A percentile compares a stretch with the other conserved stretches of the same genome.
phyloP scores from a whole-genome alignment of 768 basidiomycete genomes.

The Pilatotrama ljubarskyi region DNA sequence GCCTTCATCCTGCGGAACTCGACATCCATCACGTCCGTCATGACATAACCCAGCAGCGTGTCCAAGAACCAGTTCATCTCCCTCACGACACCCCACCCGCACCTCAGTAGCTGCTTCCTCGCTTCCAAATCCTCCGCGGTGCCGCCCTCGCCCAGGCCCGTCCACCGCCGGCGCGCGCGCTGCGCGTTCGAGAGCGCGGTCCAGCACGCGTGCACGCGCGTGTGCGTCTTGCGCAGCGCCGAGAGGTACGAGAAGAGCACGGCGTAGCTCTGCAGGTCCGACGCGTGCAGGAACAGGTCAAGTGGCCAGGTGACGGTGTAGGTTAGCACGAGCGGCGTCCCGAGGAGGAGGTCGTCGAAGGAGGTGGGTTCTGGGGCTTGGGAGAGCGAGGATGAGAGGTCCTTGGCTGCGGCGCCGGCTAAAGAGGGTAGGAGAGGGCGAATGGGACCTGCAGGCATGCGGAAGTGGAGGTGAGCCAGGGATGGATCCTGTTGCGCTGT shows the following conservation, averaged over 20 bases:
- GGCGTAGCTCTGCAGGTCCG: slow-evolving; percentile 74
- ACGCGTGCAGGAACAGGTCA: slow-evolving; percentile 81
- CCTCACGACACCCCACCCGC: slow-evolving; percentile 84
- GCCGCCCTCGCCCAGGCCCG: slow-evolving; percentile 84
- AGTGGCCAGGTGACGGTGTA: slow-evolving; percentile 85
- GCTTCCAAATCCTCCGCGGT: slow-evolving; percentile 67
- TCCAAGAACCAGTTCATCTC: slow-evolving; percentile 94
- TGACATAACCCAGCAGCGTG: slow-evolving; percentile 77
- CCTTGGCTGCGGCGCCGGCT: slow-evolving; percentile 30
- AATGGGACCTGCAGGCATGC: slow-evolving; percentile 77
- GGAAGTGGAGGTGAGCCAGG: slow-evolving; percentile 70
- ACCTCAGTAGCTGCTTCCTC: slow-evolving; percentile 65
- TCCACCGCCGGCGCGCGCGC: slow-evolving; percentile 82
- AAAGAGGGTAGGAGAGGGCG: slow-evolving; percentile 82
- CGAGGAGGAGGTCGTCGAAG: slow-evolving; percentile 77
- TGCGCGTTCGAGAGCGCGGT: slow-evolving; percentile 82
- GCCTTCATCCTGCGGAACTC: slow-evolving; percentile 76
- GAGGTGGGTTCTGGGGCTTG: slow-evolving; percentile 43
- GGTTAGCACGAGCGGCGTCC: slow-evolving; percentile 69
- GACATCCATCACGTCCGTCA: slow-evolving; percentile 87
- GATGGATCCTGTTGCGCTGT: slow-evolving; percentile 85
- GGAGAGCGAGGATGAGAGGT: slow-evolving; percentile 45
- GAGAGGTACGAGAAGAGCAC: slow-evolving; percentile 81
- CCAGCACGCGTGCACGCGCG: slow-evolving; percentile 80
- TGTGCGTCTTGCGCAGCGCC: slow-evolving; percentile 82